Percentiles rank a stretch among this genome's conserved stretches.
These are phyloP conservation scores for Rutstroemia sydowiana DNA, from an alignment of 2,329 filamentous ascomycete genomes.

Conservation along the genomic window DNA sequence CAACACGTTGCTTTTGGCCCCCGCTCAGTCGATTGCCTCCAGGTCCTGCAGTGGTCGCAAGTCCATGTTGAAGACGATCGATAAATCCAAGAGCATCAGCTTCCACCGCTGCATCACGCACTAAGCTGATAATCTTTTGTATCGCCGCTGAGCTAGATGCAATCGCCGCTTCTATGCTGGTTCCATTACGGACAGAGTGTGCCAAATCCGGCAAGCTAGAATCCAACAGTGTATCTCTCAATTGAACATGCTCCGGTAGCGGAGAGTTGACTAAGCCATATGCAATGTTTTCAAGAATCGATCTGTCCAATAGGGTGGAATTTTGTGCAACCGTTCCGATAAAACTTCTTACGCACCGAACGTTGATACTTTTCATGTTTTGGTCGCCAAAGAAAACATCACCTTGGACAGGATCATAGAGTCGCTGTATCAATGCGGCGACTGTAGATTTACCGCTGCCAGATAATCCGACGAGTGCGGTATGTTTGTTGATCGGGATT, in stretches of 20 bases:
- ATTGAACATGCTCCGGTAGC: neutral
- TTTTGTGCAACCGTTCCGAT: conserved; percentile 1
- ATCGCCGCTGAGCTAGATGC: neutral
- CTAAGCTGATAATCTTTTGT: neutral
- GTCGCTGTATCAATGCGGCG: conserved; percentile 45
- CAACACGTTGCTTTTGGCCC: conserved; percentile 26
- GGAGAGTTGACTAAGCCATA: conserved; percentile 4
- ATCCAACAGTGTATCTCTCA: neutral
- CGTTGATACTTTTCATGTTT: neutral
- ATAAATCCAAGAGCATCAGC: conserved; percentile 4
- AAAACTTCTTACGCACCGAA: neutral
- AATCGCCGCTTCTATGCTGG: neutral
- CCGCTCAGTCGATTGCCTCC: conserved; percentile 2
- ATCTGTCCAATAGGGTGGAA: neutral
- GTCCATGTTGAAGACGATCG: neutral
- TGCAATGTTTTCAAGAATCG: conserved; percentile 3
- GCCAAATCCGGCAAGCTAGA: conserved; percentile 2
- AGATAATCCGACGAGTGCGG: conserved; percentile 51
- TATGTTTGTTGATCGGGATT: conserved; percentile 27
- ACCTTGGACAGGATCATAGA: conserved; percentile 40
- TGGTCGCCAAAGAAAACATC: neutral
- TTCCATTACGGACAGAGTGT: neutral
- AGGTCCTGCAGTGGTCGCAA: neutral
- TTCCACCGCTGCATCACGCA: neutral
- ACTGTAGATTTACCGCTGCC: conserved; percentile 52